Conservation (phyloP, 208 protist genomes). For the Leishmania gerbilli region DNA sequence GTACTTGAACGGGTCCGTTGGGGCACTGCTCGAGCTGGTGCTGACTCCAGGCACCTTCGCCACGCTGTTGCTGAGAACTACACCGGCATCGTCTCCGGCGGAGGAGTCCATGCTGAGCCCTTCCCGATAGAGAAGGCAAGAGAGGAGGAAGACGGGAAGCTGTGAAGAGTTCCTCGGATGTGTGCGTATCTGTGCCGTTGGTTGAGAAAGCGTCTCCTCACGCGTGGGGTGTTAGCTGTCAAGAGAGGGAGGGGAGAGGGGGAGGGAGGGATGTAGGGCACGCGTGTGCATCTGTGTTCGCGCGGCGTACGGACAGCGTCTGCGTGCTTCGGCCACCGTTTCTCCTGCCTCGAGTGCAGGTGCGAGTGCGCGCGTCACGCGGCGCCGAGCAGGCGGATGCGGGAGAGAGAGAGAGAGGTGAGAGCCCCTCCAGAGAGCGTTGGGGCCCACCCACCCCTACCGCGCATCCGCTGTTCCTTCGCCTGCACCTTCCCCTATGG, state of each 20-base stretch:
- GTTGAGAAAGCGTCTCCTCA: neutral
- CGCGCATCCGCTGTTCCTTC: neutral
- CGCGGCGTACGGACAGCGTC: neutral
- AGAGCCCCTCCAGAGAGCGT: neutral
- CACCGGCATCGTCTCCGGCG: neutral
- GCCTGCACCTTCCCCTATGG: neutral
- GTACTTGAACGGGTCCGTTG: conserved; percentile 52
- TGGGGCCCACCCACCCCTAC: neutral
- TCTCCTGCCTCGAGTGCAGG: neutral
- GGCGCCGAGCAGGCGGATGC: neutral
- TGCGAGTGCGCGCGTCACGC: neutral
- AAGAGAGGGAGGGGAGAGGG: neutral
- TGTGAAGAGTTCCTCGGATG: neutral
- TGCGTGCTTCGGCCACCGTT: neutral
- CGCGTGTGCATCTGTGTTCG: neutral
- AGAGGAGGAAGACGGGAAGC: neutral
- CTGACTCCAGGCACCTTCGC: neutral
- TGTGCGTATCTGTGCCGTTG: neutral
- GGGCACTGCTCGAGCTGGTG: conserved; percentile 6
- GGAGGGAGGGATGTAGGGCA: neutral
- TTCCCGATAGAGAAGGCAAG: neutral
- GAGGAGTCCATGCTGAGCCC: neutral
- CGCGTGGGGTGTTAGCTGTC: neutral
- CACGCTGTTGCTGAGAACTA: neutral
- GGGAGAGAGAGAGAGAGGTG: neutral